Evolutionary conservation across 352 stramenopile species (phyloP).

Genomic region (Phytophthora brassicae): DNA sequence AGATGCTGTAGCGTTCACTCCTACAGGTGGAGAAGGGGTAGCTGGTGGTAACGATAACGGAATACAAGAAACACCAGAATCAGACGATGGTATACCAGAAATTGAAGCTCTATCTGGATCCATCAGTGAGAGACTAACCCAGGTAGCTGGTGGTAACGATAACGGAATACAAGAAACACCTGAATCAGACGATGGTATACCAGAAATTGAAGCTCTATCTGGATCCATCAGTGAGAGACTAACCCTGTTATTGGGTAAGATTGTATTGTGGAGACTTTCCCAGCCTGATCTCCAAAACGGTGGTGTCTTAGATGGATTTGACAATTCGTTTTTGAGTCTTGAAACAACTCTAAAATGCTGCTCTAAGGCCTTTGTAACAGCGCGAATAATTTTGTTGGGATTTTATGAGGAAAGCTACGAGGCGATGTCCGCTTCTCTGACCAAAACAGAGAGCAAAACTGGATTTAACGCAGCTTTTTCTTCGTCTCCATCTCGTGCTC

Average conservation of each 20-base stretch:
- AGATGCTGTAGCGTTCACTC: neutral
- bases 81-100: conserved; percentile 27
- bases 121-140: too few relatives aligned
- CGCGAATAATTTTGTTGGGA: conserved; percentile 57
- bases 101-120: neutral
- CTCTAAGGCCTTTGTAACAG: conserved; percentile 32
- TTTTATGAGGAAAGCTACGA: conserved; percentile 81
- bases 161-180: conserved; percentile 12
- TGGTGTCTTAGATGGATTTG: conserved; percentile 74
- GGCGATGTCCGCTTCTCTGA: conserved; percentile 27
- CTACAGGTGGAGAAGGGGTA: conserved; percentile 2
- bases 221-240: conserved; percentile 21
- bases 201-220: conserved; percentile 8
- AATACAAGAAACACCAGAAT: conserved; percentile 21
- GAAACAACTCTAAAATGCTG: conserved; percentile 45
- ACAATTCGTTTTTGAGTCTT: conserved; percentile 53
- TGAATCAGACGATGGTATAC: conserved; percentile 21
- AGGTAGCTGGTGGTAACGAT: neutral
- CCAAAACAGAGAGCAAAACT: conserved; percentile 5
- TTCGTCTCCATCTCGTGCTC: conserved; percentile 4
- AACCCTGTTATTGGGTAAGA: conserved; percentile 48
- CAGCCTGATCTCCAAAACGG: conserved; percentile 67
- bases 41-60: neutral
- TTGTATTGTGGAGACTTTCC: conserved; percentile 64
- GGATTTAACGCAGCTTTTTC: conserved; percentile 1